Evolutionary conservation across 2,329 filamentous ascomycete genomes (phyloP).

Genomic region (Aspergillus versicolor): DNA sequence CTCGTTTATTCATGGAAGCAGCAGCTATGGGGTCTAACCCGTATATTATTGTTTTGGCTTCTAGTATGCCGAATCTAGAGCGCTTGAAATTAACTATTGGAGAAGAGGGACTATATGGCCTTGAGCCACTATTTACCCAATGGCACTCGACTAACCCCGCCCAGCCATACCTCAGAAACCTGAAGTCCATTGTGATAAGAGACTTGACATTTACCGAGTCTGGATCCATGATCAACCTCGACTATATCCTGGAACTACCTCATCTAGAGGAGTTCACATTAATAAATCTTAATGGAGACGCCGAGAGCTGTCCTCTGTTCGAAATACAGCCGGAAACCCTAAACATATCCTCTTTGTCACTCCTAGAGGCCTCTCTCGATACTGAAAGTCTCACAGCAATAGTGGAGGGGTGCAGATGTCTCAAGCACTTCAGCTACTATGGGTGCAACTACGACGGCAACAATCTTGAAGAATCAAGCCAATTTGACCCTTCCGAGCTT

Average conservation of each 20-base stretch:
- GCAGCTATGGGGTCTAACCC: background rate
- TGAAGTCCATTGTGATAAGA: conserved; percentile 1
- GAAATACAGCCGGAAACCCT: background rate
- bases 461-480: background rate
- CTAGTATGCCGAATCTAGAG: conserved; percentile 1
- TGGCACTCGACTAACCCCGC: background rate
- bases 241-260: conserved; percentile 2
- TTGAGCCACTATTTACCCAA: background rate
- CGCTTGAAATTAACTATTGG: background rate
- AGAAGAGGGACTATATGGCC: background rate
- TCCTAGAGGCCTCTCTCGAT: background rate
- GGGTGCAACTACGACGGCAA: background rate
- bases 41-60: background rate
- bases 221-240: background rate
- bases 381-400: background rate
- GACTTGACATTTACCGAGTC: background rate
- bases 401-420: conserved; percentile 3
- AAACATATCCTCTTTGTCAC: background rate
- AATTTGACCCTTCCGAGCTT: conserved; percentile 1
- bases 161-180: background rate
- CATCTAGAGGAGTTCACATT: conserved; percentile 4
- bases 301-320: background rate
- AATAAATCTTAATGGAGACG: background rate
- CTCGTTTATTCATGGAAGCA: background rate
- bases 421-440: conserved; percentile 1